Percentiles rank a stretch among this genome's conserved stretches.
Conservation (phyloP, 2,329 filamentous ascomycete genomes). For the Trichoderma sp. region DNA sequence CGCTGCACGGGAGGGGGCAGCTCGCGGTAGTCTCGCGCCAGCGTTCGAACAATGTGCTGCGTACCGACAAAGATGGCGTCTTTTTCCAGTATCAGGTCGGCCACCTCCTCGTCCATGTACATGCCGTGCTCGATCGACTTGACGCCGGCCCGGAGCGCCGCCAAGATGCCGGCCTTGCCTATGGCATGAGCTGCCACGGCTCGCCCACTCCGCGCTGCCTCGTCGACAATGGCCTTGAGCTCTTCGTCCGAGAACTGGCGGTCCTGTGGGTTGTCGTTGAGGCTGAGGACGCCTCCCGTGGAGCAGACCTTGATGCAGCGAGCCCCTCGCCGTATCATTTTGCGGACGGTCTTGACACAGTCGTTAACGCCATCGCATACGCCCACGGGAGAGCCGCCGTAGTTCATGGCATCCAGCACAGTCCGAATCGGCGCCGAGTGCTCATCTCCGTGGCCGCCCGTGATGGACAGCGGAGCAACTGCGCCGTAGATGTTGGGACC, state of each 20-base stretch:
- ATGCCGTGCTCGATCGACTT: constrained; percentile 44
- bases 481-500: constrained; percentile 53
- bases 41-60: constrained; percentile 40
- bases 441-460: constrained; percentile 50
- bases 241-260: constrained; percentile 45
- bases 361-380: constrained; percentile 44
- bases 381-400: constrained; percentile 40
- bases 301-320: constrained; percentile 45
- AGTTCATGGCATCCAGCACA: constrained; percentile 35
- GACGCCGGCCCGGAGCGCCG: constrained; percentile 42
- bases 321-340: constrained; percentile 45
- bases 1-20: constrained; percentile 33
- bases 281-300: constrained; percentile 43
- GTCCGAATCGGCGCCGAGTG: constrained; percentile 40
- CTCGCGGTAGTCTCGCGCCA: constrained; percentile 37
- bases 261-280: constrained; percentile 42
- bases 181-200: constrained; percentile 45
- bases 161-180: constrained; percentile 44
- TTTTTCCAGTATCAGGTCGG: constrained; percentile 42
- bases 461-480: constrained; percentile 47
- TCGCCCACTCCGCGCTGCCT: constrained; percentile 41
- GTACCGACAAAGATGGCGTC: constrained; percentile 44
- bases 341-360: constrained; percentile 43
- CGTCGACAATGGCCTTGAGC: constrained; percentile 41
- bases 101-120: constrained; percentile 45